Conservation (phyloP, 768 basidiomycete genomes). For the Crassisporium funariophilum region DNA sequence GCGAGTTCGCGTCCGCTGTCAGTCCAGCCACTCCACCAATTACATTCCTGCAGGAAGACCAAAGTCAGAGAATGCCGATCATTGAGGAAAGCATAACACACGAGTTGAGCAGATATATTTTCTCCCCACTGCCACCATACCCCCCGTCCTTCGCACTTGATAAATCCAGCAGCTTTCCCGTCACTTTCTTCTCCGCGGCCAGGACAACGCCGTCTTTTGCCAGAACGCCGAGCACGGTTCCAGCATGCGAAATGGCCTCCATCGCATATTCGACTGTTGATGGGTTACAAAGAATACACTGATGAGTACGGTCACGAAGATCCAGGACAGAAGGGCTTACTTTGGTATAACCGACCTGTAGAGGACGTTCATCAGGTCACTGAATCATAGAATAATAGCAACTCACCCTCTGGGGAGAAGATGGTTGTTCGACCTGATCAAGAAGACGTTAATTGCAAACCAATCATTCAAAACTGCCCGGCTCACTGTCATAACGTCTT, state of each 20-base stretch:
- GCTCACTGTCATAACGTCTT: constrained; percentile 93
- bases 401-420: constrained; percentile 95
- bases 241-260: constrained; percentile 97
- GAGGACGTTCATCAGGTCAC: constrained; percentile 10
- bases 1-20: constrained; percentile 96
- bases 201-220: constrained; percentile 91
- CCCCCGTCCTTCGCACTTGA: constrained; percentile 84
- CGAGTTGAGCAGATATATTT: constrained; percentile 95
- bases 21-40: constrained; percentile 94
- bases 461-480: not conserved
- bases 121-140: constrained; percentile 96
- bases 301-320: not conserved
- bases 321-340: constrained; percentile 46
- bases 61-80: not conserved
- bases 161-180: constrained; percentile 94
- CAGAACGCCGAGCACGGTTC: constrained; percentile 90
- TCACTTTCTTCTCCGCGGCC: constrained; percentile 97
- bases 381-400: constrained; percentile 3
- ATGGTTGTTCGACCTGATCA: constrained; percentile 89
- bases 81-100: constrained; percentile 37
- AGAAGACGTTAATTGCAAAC: constrained; percentile 18
- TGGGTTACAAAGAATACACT: constrained; percentile 6
- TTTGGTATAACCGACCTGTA: constrained; percentile 95
- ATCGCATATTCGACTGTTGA: constrained; percentile 95
- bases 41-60: constrained; percentile 68